Evolutionary conservation across 2,329 filamentous ascomycete genomes (phyloP).

Genomic region (Arthroderma sp.): DNA sequence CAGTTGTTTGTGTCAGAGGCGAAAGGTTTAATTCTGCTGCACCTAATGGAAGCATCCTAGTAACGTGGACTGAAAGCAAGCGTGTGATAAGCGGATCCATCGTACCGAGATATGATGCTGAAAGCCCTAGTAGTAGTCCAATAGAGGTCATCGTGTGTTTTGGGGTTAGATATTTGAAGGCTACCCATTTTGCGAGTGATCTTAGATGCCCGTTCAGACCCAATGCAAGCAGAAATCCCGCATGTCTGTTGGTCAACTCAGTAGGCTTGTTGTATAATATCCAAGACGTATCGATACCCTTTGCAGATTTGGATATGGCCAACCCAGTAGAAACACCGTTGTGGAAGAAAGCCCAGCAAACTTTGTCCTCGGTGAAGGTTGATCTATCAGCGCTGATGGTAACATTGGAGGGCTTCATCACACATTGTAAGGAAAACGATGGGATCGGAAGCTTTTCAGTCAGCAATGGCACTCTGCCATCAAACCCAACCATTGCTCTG

Average conservation of each 20-base stretch:
- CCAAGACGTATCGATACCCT: slow-evolving; percentile 96
- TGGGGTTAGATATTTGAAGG: slow-evolving; percentile 96
- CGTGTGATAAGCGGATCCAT: slow-evolving; percentile 95
- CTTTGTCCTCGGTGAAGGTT: slow-evolving; percentile 85
- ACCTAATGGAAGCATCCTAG: slow-evolving; percentile 79
- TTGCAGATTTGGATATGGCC: slow-evolving; percentile 76
- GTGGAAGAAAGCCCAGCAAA: slow-evolving; percentile 97
- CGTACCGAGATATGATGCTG: slow-evolving; percentile 86
- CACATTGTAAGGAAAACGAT: slow-evolving; percentile 81
- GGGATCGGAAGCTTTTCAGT: slow-evolving; percentile 85
- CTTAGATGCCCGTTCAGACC: slow-evolving; percentile 93
- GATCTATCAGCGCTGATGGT: slow-evolving; percentile 85
- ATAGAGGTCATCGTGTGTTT: slow-evolving; percentile 99
- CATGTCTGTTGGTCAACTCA: slow-evolving; percentile 90
- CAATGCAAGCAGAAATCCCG: slow-evolving; percentile 79
- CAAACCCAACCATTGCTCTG: slow-evolving; percentile 75
- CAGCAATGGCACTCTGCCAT: slow-evolving; percentile 71
- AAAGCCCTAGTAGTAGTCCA: slow-evolving; percentile 78
- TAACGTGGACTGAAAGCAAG: slow-evolving; percentile 88
- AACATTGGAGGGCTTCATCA: slow-evolving; percentile 83
- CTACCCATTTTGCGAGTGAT: slow-evolving; percentile 90
- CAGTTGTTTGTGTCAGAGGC: slow-evolving; percentile 84
- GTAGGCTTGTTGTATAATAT: slow-evolving; percentile 94
- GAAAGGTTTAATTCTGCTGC: slow-evolving; percentile 91
- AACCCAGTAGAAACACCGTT: slow-evolving; percentile 87